phyloP scores from a whole-genome alignment of 2,329 filamentous ascomycete species.

The Cercospora berteroae region DNA sequence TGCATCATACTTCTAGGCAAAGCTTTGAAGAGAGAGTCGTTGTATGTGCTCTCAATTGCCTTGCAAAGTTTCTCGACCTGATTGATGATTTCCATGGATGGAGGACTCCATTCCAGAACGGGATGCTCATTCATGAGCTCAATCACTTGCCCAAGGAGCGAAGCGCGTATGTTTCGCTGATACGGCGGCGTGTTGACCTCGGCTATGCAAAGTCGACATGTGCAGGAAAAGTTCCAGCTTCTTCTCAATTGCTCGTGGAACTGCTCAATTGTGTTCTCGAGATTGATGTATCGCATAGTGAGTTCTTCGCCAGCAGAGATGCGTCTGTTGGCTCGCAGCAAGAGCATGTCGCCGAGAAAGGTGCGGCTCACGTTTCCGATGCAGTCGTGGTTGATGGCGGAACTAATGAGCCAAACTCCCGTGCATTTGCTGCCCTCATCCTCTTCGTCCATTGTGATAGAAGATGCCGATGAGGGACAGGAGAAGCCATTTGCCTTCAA shows the following conservation, averaged over 20 bases:
- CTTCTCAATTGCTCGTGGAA: slow-evolving; percentile 36
- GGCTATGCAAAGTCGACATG: slow-evolving; percentile 42
- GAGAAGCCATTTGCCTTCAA: slow-evolving; percentile 26
- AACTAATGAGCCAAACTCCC: slow-evolving; percentile 52
- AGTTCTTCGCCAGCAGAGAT: slow-evolving; percentile 50
- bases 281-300: slow-evolving; percentile 20
- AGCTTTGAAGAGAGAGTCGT: slow-evolving; percentile 10
- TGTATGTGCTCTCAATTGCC: slow-evolving; percentile 15
- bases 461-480: not conserved
- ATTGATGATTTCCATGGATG: not conserved
- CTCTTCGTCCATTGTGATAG: not conserved
- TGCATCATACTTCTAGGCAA: slow-evolving; percentile 19
- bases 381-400: slow-evolving; percentile 56
- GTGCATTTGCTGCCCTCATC: not conserved
- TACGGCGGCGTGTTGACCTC: slow-evolving; percentile 12
- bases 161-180: slow-evolving; percentile 4
- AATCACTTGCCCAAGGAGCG: not conserved
- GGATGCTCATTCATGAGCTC: slow-evolving; percentile 1
- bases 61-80: slow-evolving; percentile 16
- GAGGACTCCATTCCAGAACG: not conserved
- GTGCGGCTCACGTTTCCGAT: slow-evolving; percentile 46
- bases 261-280: slow-evolving; percentile 28
- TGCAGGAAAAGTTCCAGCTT: slow-evolving; percentile 45
- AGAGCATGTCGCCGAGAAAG: slow-evolving; percentile 57
- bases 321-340: slow-evolving; percentile 50